Evolutionary conservation across 768 basidiomycete genomes (phyloP), one percentile per base, ranked within the genome.

Genomic region (Panellus pusillus): DNA sequence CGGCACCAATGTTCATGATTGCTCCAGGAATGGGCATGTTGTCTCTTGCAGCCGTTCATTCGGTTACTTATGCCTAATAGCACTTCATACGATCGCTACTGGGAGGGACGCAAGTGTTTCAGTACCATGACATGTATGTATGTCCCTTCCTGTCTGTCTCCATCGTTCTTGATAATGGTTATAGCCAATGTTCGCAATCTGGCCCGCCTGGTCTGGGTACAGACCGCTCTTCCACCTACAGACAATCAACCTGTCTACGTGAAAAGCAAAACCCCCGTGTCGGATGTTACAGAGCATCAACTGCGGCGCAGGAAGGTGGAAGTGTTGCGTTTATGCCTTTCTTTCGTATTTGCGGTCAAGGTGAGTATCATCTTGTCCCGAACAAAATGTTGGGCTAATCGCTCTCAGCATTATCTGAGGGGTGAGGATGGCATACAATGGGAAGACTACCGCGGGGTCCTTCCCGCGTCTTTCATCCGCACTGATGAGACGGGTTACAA

Each of bases 61-160:
- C 9, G 8, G 27, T 41, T 45, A 29, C 31, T 54, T 17, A 39
- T 45, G 35, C 17, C 47, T 45, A 55, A 60, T 52, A 91, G 86
- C 47, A 92, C 89, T 19, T 91, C 89, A 8, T 93, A 92, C 61
- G 89, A 93, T 62, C 84, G 90, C 31, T 92, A 86, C 63, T 91
- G 86, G 79, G 93, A 94, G 73, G 94, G 93, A 44, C 78, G 94
- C 60, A 96, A 90, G 68, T 82, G 84, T 39, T 94, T 94, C 64
- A 84, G 87, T 0, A 62, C 81, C 8, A 67, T 95, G 51, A 82
- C 79, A 11, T 80, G 32, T 35, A 14, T 35, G 32, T 35, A 24
- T 24, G 24, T 24, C 24, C 6, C 32, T 8, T 35, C 14, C 7
- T 9, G 3, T 9, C 32, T 11, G 9, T 35, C 32, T 35, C 9